phyloP scores from a whole-genome alignment of 2,329 filamentous ascomycete genomes.

The Ophiocordyceps camponoti-saundersi region DNA sequence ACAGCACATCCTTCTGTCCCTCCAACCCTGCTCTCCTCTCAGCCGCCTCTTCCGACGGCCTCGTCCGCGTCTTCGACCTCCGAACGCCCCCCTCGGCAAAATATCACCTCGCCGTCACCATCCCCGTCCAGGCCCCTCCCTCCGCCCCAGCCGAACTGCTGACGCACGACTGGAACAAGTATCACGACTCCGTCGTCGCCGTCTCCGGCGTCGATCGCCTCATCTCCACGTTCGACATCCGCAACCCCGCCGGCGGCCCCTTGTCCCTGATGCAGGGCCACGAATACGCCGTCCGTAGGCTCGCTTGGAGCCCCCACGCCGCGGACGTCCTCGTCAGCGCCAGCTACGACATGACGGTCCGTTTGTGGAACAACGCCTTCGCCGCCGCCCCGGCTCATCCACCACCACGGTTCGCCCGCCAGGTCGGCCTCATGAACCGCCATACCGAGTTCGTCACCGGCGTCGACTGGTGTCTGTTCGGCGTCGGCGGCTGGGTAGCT shows the following conservation, averaged over 20 bases:
- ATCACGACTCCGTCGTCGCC: slow-evolving; percentile 68
- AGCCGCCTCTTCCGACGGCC: slow-evolving; percentile 75
- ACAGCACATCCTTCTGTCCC: slow-evolving; percentile 80
- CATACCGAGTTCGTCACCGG: slow-evolving; percentile 96
- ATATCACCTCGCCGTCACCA: slow-evolving; percentile 69
- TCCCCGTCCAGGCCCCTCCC: slow-evolving; percentile 57
- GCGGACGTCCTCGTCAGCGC: slow-evolving; percentile 73
- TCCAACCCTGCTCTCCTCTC: slow-evolving; percentile 75
- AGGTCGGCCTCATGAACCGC: slow-evolving; percentile 74
- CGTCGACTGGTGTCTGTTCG: slow-evolving; percentile 96
- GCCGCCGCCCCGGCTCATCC: slow-evolving; percentile 17
- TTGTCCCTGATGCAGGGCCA: slow-evolving; percentile 64
- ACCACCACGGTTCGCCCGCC: slow-evolving; percentile 37
- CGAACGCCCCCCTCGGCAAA: slow-evolving; percentile 70
- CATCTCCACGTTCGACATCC: slow-evolving; percentile 80
- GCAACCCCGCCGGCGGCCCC: slow-evolving; percentile 57
- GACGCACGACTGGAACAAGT: slow-evolving; percentile 99
- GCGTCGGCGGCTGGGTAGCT: slow-evolving; percentile 86
- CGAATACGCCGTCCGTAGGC: slow-evolving; percentile 71
- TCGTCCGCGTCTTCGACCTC: slow-evolving; percentile 82
- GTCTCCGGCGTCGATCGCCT: slow-evolving; percentile 77
- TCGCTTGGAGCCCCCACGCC: slow-evolving; percentile 91
- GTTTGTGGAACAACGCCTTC: slow-evolving; percentile 72
- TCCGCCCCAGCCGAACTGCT: slow-evolving; percentile 62
- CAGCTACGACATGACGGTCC: slow-evolving; percentile 95